Evolutionary conservation across 2,329 filamentous ascomycete species (phyloP), one percentile per base, ranked within the genome.

Genomic region (Colletotrichum nymphaeae): DNA sequence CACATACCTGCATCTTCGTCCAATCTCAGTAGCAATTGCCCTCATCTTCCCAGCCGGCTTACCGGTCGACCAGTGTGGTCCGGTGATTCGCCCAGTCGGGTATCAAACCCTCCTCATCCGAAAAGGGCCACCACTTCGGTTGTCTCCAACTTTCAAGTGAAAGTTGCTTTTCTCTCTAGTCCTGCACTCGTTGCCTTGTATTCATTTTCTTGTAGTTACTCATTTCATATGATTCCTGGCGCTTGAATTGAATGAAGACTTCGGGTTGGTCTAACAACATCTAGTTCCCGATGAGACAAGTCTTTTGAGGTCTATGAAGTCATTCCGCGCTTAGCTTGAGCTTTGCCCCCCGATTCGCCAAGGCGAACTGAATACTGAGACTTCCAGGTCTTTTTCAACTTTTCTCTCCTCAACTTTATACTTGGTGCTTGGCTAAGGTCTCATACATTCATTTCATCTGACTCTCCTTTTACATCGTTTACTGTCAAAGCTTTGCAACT

Each of bases 261-360:
- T 35, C 12, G 32, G 32, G 32, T 12, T 35, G 32, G 32, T 35
- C 32, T 35, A 35, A 35, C 11, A 5, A 35, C 9, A 14, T n/a
- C 52, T 11, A 19, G 7, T 65, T 6, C 7, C 2, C 14, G 32
- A 56, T 11, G n/a, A 3, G 49, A 64, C 7, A 46, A 14, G 8
- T n/a, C 11, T 30, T 28, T 69, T 64, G 65, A 57, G 60, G 52
- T 77, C 66, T 37, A 56, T 49, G 35, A 74, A 73, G 58, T 67
- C 72, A 67, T 66, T 53, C 22, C 63, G 52, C 14, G 53, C 28
- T 42, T 16, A 24, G 30, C 30, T 73, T 37, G 19, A 19, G 30
- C 12, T 22, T 60, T 57, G 60, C 67, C 67, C 67, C 67, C 59
- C 67, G 22, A 24, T 16, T n/a, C 12, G 32, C n/a, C 22, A n/a